These are phyloP conservation scores for Neofusicoccum sp. DNA, from an alignment of 2,329 filamentous ascomycete species.

Conservation along the genomic window DNA sequence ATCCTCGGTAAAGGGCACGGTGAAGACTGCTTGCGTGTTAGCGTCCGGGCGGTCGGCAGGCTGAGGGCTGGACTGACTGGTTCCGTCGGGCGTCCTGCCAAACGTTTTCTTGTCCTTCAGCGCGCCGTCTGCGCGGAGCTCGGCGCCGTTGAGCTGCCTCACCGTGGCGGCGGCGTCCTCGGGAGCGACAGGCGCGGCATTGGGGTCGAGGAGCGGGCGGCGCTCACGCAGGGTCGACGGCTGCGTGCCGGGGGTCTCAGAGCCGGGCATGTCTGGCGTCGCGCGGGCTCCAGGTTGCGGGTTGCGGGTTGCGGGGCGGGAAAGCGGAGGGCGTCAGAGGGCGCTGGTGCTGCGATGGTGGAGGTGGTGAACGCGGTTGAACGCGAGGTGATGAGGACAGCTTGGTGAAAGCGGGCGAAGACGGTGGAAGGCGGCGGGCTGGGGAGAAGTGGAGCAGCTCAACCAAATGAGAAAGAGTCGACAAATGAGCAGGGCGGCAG, in stretches of 20 bases:
- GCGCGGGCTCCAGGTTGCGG: background rate
- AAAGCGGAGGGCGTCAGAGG: background rate
- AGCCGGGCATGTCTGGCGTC: conserved; percentile 8
- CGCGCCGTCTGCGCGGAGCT: too few species aligned
- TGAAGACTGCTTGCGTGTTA: conserved; percentile 67
- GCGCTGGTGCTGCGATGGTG: background rate
- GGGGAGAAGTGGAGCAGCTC: background rate
- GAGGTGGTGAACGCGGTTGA: background rate
- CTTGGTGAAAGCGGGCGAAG: background rate
- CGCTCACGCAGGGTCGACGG: conserved; percentile 8
- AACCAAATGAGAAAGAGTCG: background rate
- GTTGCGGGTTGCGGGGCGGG: background rate
- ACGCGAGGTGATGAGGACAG: background rate
- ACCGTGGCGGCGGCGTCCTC: conserved; percentile 31
- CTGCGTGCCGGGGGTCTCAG: conserved; percentile 14
- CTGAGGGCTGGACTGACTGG: conserved; percentile 59
- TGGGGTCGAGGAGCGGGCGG: background rate
- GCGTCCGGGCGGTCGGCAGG: background rate
- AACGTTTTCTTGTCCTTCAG: conserved; percentile 72
- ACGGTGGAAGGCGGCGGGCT: background rate
- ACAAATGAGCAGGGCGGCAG: too few species aligned
- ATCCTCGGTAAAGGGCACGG: conserved; percentile 93
- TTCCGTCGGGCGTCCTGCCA: conserved; percentile 87
- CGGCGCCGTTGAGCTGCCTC: conserved; percentile 51
- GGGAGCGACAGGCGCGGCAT: background rate